phyloP scores from a whole-genome alignment of 2,329 filamentous ascomycete species.

The Pyrenophora teres region DNA sequence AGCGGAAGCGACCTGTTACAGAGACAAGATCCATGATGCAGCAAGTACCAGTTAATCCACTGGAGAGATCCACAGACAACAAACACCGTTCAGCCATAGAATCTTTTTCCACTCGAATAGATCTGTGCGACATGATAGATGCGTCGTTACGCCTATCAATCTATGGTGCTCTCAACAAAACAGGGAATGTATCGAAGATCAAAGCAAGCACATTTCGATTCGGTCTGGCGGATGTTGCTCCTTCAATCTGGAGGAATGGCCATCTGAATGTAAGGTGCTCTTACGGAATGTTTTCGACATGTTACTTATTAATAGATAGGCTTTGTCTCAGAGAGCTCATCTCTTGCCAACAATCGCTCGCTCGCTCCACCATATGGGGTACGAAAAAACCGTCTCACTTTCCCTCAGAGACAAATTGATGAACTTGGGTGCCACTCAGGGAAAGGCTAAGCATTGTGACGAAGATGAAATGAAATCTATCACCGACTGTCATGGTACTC shows the following conservation, averaged over 20 bases:
- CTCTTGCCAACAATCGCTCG: slow-evolving; percentile 48
- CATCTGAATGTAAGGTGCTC: slow-evolving; percentile 37
- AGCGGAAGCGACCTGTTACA: slow-evolving; percentile 7
- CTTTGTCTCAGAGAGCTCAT: slow-evolving; percentile 40
- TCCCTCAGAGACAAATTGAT: slow-evolving; percentile 23
- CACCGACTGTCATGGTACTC: background rate
- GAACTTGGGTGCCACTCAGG: background rate
- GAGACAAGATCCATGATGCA: background rate
- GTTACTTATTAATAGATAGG: slow-evolving; percentile 25
- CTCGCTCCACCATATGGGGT: slow-evolving; percentile 32
- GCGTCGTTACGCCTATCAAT: slow-evolving; percentile 46
- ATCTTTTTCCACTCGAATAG: background rate
- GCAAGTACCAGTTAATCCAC: too few relatives aligned
- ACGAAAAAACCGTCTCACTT: slow-evolving; percentile 12
- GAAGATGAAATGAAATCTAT: background rate
- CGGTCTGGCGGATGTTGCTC: slow-evolving; percentile 46
- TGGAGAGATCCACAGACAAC: too few relatives aligned
- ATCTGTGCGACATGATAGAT: slow-evolving; percentile 35
- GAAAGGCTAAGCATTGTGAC: background rate
- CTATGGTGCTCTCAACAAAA: slow-evolving; percentile 28
- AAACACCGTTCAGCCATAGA: background rate
- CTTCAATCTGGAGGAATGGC: slow-evolving; percentile 48
- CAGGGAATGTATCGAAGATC: slow-evolving; percentile 32
- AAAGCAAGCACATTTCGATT: slow-evolving; percentile 39
- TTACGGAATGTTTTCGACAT: background rate